These are phyloP conservation scores for Metarhizium anisopliae DNA, from an alignment of 2,329 filamentous ascomycete species.

Conservation along the genomic window DNA sequence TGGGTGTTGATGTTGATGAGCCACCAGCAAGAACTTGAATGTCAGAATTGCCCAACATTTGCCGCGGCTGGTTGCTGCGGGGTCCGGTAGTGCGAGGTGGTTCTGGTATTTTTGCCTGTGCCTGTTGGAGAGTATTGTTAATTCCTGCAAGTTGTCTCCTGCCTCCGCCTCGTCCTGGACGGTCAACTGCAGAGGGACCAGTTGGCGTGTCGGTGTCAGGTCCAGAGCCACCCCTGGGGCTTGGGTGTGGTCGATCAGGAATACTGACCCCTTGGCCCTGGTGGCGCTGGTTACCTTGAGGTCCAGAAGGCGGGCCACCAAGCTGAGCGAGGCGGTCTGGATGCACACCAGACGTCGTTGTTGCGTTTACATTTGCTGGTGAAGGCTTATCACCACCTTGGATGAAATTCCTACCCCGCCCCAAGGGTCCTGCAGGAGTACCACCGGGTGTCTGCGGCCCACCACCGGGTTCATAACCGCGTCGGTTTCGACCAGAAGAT, in stretches of 20 bases:
- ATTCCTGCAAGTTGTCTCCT: conserved; percentile 50
- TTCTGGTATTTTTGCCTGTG: conserved; percentile 33
- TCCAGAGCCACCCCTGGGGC: conserved; percentile 14
- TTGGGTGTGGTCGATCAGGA: conserved; percentile 19
- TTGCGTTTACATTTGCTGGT: conserved; percentile 15
- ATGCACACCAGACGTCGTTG: conserved; percentile 30
- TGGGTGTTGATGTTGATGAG: conserved; percentile 39
- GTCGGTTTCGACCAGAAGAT: conserved; percentile 38
- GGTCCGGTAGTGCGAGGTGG: conserved; percentile 24
- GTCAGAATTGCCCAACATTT: conserved; percentile 43
- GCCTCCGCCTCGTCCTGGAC: conserved; percentile 28
- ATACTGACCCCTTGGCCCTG: conserved; percentile 17
- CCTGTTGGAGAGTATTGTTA: conserved; percentile 47
- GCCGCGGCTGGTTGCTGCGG: conserved; percentile 25
- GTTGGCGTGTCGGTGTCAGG: conserved; percentile 23
- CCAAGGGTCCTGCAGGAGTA: conserved; percentile 19
- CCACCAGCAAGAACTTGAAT: conserved; percentile 47
- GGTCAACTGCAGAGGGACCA: conserved; percentile 26
- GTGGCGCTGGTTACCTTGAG: conserved; percentile 20
- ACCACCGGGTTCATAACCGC: conserved; percentile 30
- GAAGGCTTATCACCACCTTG: conserved; percentile 15
- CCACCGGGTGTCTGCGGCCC: conserved; percentile 21
- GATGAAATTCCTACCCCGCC: conserved; percentile 32
- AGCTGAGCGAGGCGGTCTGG: conserved; percentile 43
- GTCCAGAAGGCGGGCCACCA: conserved; percentile 19